phyloP scores from a whole-genome alignment of 2,329 filamentous ascomycete genomes.

The Sclerotinia subarctica region DNA sequence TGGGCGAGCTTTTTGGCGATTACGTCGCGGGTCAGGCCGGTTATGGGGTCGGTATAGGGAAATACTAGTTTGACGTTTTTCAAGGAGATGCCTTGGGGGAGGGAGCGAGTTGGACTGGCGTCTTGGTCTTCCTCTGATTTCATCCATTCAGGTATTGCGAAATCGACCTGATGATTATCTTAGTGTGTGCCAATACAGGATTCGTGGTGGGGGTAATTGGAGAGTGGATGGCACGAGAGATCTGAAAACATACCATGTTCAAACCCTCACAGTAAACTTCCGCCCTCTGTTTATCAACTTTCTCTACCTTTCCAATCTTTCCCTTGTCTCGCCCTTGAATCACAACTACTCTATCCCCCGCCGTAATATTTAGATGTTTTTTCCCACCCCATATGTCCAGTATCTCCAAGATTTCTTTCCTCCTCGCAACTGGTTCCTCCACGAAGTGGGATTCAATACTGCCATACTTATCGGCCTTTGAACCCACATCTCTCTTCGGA shows the following conservation, averaged over 20 bases:
- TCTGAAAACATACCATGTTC: constrained; percentile 55
- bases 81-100: constrained; percentile 51
- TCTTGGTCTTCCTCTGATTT: constrained; percentile 41
- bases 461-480: constrained; percentile 56
- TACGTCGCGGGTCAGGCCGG: constrained; percentile 66
- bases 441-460: constrained; percentile 44
- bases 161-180: constrained; percentile 41
- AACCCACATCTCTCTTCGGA: constrained; percentile 69
- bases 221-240: neutral
- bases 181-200: neutral
- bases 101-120: constrained; percentile 41
- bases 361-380: constrained; percentile 57
- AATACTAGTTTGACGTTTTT: constrained; percentile 77
- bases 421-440: constrained; percentile 35
- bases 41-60: constrained; percentile 64
- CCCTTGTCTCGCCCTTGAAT: constrained; percentile 75
- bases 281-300: constrained; percentile 53
- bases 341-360: constrained; percentile 78
- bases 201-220: neutral
- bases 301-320: constrained; percentile 71
- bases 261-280: constrained; percentile 59
- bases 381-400: constrained; percentile 41
- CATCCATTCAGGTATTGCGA: constrained; percentile 43
- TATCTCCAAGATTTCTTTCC: constrained; percentile 31
- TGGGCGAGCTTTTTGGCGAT: constrained; percentile 70